Evolutionary conservation across 2,329 filamentous ascomycete genomes (phyloP), one percentile per base, ranked within the genome.

Genomic region (Davidsoniella eucalypti): DNA sequence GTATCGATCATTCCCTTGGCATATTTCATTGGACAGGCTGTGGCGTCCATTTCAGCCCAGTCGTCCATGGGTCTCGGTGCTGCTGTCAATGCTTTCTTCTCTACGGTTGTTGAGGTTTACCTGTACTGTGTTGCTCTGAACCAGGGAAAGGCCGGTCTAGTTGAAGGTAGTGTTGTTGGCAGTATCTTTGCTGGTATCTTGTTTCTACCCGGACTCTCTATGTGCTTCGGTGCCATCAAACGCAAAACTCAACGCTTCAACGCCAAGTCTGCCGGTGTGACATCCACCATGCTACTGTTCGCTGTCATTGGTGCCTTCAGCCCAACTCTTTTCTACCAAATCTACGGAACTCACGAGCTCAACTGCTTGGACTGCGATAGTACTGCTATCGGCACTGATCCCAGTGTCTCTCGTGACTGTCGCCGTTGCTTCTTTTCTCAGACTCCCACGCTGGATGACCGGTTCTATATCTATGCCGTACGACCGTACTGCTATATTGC

Each of bases 241-340:
- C 81, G 93, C 58, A 98, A 98, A 69, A 98, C 92, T 1, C 92
- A 98, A 63, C 82, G 92, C 40, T 98, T 98, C 73, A 98, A 98
- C 61, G 88, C 92, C 55, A 87, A 82, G 60, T 96, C 90, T 33
- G 92, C 92, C 26, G 87, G 92, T 61, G 92, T 96, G 33, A 96
- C 90, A 0, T 95, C 88, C 2, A 98, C 92, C 0, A 98, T 98
- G 92, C 69, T 98, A 51, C 72, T 98, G 8, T 98, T 98, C 62
- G 90, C 92, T 21, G 84, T 94, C 38, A 92, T 98, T 58, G 90
- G 85, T 54, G 87, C 90, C 7, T 98, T 98, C 64, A 84, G 90
- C 0, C 92, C 92, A 2, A 98, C 92, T 0, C 69, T 98, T 12
- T 98, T 98, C 67, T 98, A 96, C 66, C 90, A 98, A 61, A 94